A percentile compares a stretch with the other conserved stretches of the same genome.
These are phyloP conservation scores for Yarrowia porcina DNA, from an alignment of 805 yeast genomes.

Conservation along the genomic window DNA sequence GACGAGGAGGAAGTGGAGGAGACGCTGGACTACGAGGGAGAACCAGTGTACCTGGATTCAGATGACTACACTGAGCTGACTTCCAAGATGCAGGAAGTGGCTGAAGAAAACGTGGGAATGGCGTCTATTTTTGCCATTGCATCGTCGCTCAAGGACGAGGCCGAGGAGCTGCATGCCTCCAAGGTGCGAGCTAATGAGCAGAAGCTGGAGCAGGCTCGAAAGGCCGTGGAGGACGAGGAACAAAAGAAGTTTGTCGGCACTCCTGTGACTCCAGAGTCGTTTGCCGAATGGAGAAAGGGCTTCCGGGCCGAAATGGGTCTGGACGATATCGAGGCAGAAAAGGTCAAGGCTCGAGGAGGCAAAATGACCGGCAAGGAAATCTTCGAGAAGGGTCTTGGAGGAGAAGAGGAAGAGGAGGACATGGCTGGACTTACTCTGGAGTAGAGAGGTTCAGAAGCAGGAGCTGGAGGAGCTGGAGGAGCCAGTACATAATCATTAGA, in stretches of 20 bases:
- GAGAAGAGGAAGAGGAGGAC: constrained; percentile 52
- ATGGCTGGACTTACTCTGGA: constrained; percentile 10
- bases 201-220: constrained; percentile 54
- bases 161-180: constrained; percentile 63
- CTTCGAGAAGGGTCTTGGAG: constrained; percentile 84
- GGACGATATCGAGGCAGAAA: constrained; percentile 47
- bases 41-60: constrained; percentile 42
- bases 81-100: constrained; percentile 39
- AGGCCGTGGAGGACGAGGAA: constrained; percentile 71
- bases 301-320: constrained; percentile 73
- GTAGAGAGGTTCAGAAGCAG: not conserved
- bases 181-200: constrained; percentile 55
- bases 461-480: no score
- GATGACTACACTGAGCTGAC: constrained; percentile 36
- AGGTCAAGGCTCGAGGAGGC: constrained; percentile 59
- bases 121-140: constrained; percentile 84
- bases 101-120: constrained; percentile 79
- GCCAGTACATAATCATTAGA: not conserved
- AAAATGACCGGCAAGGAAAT: constrained; percentile 84
- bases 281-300: constrained; percentile 61
- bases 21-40: constrained; percentile 46
- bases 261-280: constrained; percentile 77
- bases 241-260: constrained; percentile 91
- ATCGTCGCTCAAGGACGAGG: constrained; percentile 74
- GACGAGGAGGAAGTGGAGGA: constrained; percentile 49